Conservation (phyloP, 176 grass and related monocot species). For the Aegilops tauschii region DNA sequence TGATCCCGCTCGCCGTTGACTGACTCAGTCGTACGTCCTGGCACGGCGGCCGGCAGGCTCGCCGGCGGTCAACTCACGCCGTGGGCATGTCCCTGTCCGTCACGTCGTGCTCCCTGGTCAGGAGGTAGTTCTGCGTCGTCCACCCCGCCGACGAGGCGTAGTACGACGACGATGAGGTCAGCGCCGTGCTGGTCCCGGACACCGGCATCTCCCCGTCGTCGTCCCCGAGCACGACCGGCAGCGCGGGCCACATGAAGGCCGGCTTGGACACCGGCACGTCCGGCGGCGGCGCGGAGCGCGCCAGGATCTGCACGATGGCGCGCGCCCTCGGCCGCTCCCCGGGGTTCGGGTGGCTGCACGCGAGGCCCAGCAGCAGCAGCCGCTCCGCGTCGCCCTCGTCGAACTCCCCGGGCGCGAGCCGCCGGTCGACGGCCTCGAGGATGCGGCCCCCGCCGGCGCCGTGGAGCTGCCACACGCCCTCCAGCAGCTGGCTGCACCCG, state of each 20-base stretch:
- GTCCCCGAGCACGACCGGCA: not conserved
- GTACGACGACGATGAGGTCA: constrained; percentile 49
- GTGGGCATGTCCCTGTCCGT: constrained; percentile 19
- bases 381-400: constrained; percentile 51
- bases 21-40: not conserved
- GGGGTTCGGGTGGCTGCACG: constrained; percentile 84
- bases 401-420: constrained; percentile 30
- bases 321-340: constrained; percentile 56
- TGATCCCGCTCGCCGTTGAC: constrained; percentile 20
- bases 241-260: constrained; percentile 66
- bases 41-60: not conserved
- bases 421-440: constrained; percentile 56
- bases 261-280: constrained; percentile 60
- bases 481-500: constrained; percentile 65
- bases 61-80: constrained; percentile 24
- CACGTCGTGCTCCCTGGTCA: constrained; percentile 36
- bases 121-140: constrained; percentile 38
- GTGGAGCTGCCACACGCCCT: constrained; percentile 76
- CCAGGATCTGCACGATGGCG: constrained; percentile 54
- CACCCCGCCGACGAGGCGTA: constrained; percentile 46
- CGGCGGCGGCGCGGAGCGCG: constrained; percentile 33
- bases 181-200: constrained; percentile 1
- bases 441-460: constrained; percentile 47
- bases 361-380: constrained; percentile 77
- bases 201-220: constrained; percentile 17